Conservation (phyloP, 169 alveolate species). For the Babesia bovis region DNA sequence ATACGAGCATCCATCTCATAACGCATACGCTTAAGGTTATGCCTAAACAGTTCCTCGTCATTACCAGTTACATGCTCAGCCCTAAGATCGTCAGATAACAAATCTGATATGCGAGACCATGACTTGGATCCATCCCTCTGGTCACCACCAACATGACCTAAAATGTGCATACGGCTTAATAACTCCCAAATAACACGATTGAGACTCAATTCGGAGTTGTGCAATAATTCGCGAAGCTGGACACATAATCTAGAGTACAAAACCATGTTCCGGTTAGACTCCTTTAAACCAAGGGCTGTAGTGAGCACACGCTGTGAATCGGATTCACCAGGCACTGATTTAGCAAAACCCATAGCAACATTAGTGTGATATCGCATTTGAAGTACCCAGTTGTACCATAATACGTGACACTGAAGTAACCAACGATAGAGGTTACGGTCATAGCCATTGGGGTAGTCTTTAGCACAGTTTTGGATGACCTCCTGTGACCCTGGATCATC, state of each 20-base stretch:
- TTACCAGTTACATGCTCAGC: not conserved
- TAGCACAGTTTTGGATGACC: not conserved
- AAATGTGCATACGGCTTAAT: conserved; percentile 7
- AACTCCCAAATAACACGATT: conserved; percentile 6
- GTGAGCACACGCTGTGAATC: conserved; percentile 1
- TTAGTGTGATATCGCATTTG: conserved; percentile 11
- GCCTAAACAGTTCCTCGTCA: not conserved
- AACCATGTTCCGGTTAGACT: conserved; percentile 51
- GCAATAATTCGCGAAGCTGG: not conserved
- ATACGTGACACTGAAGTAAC: conserved; percentile 16
- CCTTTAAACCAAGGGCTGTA: conserved; percentile 45
- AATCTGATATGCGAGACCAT: conserved; percentile 11
- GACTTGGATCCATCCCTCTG: not conserved
- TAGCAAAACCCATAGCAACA: conserved; percentile 16
- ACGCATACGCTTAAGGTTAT: conserved; percentile 14
- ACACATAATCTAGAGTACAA: conserved; percentile 30
- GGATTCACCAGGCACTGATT: not conserved
- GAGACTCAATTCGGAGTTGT: not conserved
- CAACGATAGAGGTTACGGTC: conserved; percentile 14
- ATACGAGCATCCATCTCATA: conserved; percentile 36
- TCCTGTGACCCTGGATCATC: not conserved
- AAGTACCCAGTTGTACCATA: conserved; percentile 53
- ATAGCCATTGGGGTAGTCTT: not conserved
- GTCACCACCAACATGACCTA: not conserved
- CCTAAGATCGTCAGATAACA: conserved; percentile 1